These are phyloP conservation scores for Solanum medicagineum DNA, from an alignment of 257 asterid genomes.

Conservation along the genomic window DNA sequence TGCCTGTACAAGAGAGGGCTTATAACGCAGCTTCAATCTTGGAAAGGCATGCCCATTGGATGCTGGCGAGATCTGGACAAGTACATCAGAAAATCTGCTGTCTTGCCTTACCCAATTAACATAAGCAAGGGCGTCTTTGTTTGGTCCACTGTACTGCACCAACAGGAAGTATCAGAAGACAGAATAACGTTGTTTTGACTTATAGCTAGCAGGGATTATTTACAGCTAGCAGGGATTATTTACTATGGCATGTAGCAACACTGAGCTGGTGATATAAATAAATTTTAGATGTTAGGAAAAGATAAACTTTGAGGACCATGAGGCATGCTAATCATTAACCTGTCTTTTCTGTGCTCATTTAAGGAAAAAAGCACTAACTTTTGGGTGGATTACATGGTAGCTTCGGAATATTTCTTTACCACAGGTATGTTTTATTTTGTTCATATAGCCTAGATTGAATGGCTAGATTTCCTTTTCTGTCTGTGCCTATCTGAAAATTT, in stretches of 20 bases:
- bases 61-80: conserved; percentile 75
- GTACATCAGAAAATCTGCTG: conserved; percentile 54
- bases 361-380: background rate
- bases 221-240: background rate
- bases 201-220: background rate
- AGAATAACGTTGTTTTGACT: background rate
- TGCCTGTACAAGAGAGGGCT: conserved; percentile 98
- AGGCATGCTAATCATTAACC: background rate
- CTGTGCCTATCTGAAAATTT: background rate
- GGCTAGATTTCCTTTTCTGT: background rate
- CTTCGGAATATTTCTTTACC: background rate
- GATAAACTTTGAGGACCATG: background rate
- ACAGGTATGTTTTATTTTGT: background rate
- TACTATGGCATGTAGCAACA: background rate
- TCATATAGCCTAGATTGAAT: background rate
- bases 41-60: conserved; percentile 77
- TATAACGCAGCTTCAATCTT: conserved; percentile 78
- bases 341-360: background rate
- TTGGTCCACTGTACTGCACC: conserved; percentile 96
- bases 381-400: background rate
- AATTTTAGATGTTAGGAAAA: background rate
- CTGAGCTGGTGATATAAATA: background rate
- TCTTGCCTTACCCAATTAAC: conserved; percentile 81
- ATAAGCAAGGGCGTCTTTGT: conserved; percentile 71
- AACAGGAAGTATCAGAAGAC: conserved; percentile 10